Conservation (phyloP, 768 basidiomycete species). For the Dentipellis fragilis region DNA sequence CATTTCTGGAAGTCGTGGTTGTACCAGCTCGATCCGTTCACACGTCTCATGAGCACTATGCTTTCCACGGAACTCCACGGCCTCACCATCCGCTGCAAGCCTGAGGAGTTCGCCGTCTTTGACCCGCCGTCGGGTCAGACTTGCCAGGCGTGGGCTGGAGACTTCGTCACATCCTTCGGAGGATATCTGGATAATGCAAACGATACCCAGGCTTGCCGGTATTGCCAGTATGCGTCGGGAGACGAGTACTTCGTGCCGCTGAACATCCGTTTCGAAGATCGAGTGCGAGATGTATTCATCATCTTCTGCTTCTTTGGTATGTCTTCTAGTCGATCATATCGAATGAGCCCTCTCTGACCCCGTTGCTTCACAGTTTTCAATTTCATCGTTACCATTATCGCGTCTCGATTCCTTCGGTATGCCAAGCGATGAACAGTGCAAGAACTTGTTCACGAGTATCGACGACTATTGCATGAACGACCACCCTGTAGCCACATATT, state of each 20-base stretch:
- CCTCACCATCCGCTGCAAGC: conserved; percentile 51
- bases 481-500: too few relatives aligned
- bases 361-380: conserved; percentile 47
- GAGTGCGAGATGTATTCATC: conserved; percentile 64
- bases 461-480: too few relatives aligned
- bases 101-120: conserved; percentile 63
- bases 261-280: conserved; percentile 48
- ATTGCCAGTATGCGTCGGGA: conserved; percentile 61
- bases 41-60: conserved; percentile 61
- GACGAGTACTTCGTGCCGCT: conserved; percentile 60
- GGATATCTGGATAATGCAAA: conserved; percentile 67
- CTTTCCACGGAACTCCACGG: conserved; percentile 72
- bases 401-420: conserved; percentile 61
- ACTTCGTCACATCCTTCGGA: conserved; percentile 50
- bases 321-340: conserved; percentile 12
- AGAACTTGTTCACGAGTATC: too few relatives aligned
- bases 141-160: conserved; percentile 55
- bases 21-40: conserved; percentile 64
- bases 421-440: conserved; percentile 40
- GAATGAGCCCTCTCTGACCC: neutral
- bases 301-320: conserved; percentile 50
- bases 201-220: conserved; percentile 52
- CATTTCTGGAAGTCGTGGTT: conserved; percentile 73
- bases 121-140: conserved; percentile 65
- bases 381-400: conserved; percentile 50